These are phyloP conservation scores for Fragilaria radians DNA, from an alignment of 108 stramenopile genomes.

Conservation along the genomic window DNA sequence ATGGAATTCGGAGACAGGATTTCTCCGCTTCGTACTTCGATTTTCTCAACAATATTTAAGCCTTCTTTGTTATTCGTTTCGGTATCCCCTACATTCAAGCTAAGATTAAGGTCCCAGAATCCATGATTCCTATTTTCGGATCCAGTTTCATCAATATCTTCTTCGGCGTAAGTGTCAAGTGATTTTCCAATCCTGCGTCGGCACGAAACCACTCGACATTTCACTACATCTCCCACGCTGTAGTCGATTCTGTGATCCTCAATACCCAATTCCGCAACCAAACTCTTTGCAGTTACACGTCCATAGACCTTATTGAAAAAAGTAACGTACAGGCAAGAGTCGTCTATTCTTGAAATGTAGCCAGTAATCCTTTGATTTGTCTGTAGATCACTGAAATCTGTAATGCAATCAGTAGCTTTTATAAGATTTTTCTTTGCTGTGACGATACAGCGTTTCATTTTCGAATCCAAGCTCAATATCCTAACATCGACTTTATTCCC, in stretches of 20 bases:
- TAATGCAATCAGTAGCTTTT: slow-evolving; percentile 34
- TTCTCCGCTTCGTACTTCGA: slow-evolving; percentile 44
- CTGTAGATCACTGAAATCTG: slow-evolving; percentile 18
- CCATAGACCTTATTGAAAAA: slow-evolving; percentile 83
- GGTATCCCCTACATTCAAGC: slow-evolving; percentile 11
- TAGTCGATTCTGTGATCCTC: slow-evolving; percentile 69
- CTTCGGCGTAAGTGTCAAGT: slow-evolving; percentile 8
- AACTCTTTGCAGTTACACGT: slow-evolving; percentile 45
- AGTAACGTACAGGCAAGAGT: slow-evolving; percentile 66
- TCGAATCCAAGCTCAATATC: slow-evolving; percentile 55
- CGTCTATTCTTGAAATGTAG: slow-evolving; percentile 68
- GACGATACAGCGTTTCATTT: slow-evolving; percentile 50
- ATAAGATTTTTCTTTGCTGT: slow-evolving; percentile 78
- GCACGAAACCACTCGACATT: slow-evolving; percentile 57
- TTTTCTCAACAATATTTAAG: slow-evolving; percentile 13
- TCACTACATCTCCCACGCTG: slow-evolving; percentile 69
- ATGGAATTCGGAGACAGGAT: slow-evolving; percentile 59
- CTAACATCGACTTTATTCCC: slow-evolving; percentile 74
- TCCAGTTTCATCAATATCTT: slow-evolving; percentile 26
- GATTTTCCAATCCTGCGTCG: slow-evolving; percentile 18
- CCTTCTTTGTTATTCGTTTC: background rate
- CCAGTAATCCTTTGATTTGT: slow-evolving; percentile 45
- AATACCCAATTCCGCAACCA: slow-evolving; percentile 71
- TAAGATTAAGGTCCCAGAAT: slow-evolving; percentile 25
- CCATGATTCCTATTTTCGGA: slow-evolving; percentile 24